A percentile compares a stretch with the other conserved stretches of the same genome.
Evolutionary conservation across 2,329 filamentous ascomycete genomes (phyloP).

Genomic region (Blastomyces gilchristii): DNA sequence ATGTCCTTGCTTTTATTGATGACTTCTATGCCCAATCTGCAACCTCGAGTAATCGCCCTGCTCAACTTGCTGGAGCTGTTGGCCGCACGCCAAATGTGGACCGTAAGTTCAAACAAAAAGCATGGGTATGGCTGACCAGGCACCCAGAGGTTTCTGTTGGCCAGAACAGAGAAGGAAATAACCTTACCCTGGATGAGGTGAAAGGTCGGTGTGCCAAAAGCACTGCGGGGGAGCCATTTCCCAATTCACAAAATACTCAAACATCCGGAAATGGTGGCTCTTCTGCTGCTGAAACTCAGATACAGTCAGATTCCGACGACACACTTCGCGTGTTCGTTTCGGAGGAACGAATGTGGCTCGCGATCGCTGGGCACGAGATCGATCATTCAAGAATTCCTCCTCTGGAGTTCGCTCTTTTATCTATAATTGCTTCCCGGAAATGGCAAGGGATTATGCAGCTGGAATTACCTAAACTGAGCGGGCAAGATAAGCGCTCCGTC

Average conservation of each 20-base stretch:
- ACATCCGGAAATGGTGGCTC: neutral
- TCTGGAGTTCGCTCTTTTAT: constrained; percentile 48
- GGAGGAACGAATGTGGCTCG: constrained; percentile 48
- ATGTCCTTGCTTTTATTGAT: constrained; percentile 28
- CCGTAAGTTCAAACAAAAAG: constrained; percentile 41
- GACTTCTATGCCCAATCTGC: constrained; percentile 27
- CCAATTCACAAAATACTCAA: neutral
- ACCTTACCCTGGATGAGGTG: constrained; percentile 32
- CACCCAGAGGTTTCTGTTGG: constrained; percentile 48
- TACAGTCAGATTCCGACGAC: neutral
- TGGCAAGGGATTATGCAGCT: constrained; percentile 48
- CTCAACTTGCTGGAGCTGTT: neutral
- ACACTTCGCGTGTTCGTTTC: constrained; percentile 41
- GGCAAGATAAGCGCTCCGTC: constrained; percentile 56
- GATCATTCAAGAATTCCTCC: constrained; percentile 45
- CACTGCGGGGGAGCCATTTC: neutral
- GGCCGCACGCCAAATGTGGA: constrained; percentile 30
- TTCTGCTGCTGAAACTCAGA: neutral
- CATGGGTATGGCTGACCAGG: constrained; percentile 48
- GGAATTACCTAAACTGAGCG: constrained; percentile 44
- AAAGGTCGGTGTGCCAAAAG: constrained; percentile 19
- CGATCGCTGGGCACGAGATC: constrained; percentile 49
- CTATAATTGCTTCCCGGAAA: constrained; percentile 48
- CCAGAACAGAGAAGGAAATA: constrained; percentile 31
- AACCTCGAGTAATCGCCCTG: neutral